phyloP scores from a whole-genome alignment of 192 early-diverging fungal species.

The Lunasporangiospora selenospora region DNA sequence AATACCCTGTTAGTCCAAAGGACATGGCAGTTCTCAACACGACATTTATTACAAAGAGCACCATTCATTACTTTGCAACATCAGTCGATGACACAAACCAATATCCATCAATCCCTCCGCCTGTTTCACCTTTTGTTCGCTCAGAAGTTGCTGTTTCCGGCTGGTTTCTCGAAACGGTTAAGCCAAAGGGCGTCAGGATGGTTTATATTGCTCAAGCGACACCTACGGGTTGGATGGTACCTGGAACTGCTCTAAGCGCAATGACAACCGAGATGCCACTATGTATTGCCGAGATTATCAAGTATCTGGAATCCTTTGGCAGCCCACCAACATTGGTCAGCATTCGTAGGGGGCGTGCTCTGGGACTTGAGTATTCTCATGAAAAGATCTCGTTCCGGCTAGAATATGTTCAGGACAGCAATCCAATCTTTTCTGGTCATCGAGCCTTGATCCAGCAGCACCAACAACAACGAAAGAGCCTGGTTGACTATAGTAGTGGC shows the following conservation, averaged over 20 bases:
- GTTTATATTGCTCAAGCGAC: slow-evolving; percentile 46
- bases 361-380: slow-evolving; percentile 34
- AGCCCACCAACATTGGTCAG: slow-evolving; percentile 45
- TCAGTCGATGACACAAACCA: slow-evolving; percentile 36
- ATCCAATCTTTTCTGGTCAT: slow-evolving; percentile 44
- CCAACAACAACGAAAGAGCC: slow-evolving; percentile 23
- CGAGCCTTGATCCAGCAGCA: slow-evolving; percentile 8
- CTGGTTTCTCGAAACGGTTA: slow-evolving; percentile 32
- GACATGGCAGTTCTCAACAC: slow-evolving; percentile 49
- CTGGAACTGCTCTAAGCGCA: slow-evolving; percentile 35
- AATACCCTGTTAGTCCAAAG: slow-evolving; percentile 33
- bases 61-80: slow-evolving; percentile 45
- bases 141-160: slow-evolving; percentile 40
- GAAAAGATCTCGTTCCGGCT: slow-evolving; percentile 29
- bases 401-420: slow-evolving; percentile 43
- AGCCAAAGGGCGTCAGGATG: slow-evolving; percentile 41
- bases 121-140: slow-evolving; percentile 40
- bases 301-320: slow-evolving; percentile 31
- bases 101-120: slow-evolving; percentile 36
- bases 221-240: slow-evolving; percentile 51
- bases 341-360: slow-evolving; percentile 38
- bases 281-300: slow-evolving; percentile 38
- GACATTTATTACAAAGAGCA: slow-evolving; percentile 37
- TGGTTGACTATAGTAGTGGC: slow-evolving; percentile 17
- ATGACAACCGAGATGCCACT: slow-evolving; percentile 45